Percentiles rank a stretch among this genome's conserved stretches.
These are phyloP conservation scores for Marasmius oreades DNA, from an alignment of 1,284 basidiomycete genomes.

Conservation along the genomic window DNA sequence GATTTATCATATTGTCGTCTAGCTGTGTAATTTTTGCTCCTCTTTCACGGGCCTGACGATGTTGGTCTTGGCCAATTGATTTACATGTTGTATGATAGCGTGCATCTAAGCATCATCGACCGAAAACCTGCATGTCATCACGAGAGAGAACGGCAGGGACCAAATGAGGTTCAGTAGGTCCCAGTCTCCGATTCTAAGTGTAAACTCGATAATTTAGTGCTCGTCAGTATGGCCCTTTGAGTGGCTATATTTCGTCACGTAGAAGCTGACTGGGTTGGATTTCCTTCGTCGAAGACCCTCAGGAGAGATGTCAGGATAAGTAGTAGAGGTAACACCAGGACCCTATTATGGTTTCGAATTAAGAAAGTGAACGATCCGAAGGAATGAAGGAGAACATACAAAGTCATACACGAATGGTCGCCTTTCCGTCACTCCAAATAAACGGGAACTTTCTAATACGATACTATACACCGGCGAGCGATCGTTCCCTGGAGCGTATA, in stretches of 20 bases:
- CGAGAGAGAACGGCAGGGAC: too few relatives aligned
- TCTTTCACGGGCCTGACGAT: background rate
- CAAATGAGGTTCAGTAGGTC: too few relatives aligned
- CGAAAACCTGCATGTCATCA: too few relatives aligned
- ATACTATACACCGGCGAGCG: conserved; percentile 70
- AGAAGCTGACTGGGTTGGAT: conserved; percentile 38
- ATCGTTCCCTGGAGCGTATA: conserved; percentile 73
- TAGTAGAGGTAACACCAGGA: conserved; percentile 48
- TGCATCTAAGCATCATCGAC: too few relatives aligned
- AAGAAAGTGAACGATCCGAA: conserved; percentile 1
- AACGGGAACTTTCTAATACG: conserved; percentile 64
- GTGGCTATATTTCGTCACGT: conserved; percentile 49
- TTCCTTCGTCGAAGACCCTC: conserved; percentile 44
- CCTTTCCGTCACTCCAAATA: conserved; percentile 72
- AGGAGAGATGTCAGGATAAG: conserved; percentile 50
- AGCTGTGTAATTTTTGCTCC: too few relatives aligned
- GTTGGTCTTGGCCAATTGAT: too few relatives aligned
- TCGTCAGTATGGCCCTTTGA: conserved; percentile 2
- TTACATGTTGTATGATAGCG: too few relatives aligned
- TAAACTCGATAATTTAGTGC: background rate
- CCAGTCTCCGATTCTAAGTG: too few relatives aligned
- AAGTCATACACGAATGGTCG: conserved; percentile 76
- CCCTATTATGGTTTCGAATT: conserved; percentile 30
- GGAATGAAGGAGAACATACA: conserved; percentile 31
- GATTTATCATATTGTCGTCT: too few relatives aligned